Conservation (phyloP, 1,284 basidiomycete species). For the Ceratobasidium theobromae region DNA sequence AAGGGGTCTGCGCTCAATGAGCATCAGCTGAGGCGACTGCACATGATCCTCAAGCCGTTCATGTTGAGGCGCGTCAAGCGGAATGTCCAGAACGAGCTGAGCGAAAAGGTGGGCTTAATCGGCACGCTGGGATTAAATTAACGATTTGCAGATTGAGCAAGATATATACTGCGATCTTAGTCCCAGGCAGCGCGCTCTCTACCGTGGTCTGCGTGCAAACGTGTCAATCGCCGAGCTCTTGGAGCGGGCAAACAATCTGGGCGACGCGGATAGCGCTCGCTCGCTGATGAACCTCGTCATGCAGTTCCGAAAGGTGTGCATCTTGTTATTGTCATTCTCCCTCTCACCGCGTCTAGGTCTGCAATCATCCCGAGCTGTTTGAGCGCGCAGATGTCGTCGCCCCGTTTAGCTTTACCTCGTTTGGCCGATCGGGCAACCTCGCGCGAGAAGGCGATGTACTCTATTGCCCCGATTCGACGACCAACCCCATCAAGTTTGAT, state of each 20-base stretch:
- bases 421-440: conserved; percentile 79
- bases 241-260: conserved; percentile 86
- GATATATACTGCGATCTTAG: conserved; percentile 95
- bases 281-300: conserved; percentile 99
- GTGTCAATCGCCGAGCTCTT: conserved; percentile 95
- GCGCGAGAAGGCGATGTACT: conserved; percentile 85
- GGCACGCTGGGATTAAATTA: not conserved
- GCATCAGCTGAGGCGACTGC: conserved; percentile 90
- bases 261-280: conserved; percentile 86
- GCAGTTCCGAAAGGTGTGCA: conserved; percentile 93
- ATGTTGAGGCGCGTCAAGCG: conserved; percentile 98
- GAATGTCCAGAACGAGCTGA: conserved; percentile 99
- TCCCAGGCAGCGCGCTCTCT: conserved; percentile 90
- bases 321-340: not conserved
- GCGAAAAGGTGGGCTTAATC: conserved; percentile 77
- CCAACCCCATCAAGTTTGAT: conserved; percentile 79
- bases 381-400: conserved; percentile 95
- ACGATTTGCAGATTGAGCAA: conserved; percentile 83
- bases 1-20: conserved; percentile 93
- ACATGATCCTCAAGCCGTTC: conserved; percentile 99
- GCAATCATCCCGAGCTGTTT: conserved; percentile 98
- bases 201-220: conserved; percentile 86
- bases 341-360: conserved; percentile 60
- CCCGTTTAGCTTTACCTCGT: conserved; percentile 86
- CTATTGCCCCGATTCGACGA: conserved; percentile 79